phyloP scores from a whole-genome alignment of 116 monocot species.

The Dioscorea cayenensis region DNA sequence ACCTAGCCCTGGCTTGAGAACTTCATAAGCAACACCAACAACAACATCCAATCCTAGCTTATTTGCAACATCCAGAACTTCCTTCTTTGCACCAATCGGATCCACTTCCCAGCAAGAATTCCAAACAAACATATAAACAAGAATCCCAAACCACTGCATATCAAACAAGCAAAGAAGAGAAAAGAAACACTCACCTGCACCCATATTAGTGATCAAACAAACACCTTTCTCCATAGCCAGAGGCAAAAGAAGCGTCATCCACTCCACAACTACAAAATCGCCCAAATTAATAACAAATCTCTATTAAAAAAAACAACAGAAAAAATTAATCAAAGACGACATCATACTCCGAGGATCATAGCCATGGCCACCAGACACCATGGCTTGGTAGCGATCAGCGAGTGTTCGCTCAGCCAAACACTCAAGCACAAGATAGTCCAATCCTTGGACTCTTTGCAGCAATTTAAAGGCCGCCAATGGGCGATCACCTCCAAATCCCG shows the following conservation, averaged over 20 bases:
- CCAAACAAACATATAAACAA: conserved; percentile 1
- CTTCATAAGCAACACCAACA: conserved; percentile 73
- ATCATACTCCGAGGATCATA: conserved; percentile 71
- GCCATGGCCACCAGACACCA: conserved; percentile 67
- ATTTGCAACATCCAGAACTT: conserved; percentile 53
- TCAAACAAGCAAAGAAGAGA: background rate
- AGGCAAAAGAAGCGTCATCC: conserved; percentile 84
- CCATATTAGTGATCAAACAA: conserved; percentile 95
- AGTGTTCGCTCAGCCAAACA: conserved; percentile 95
- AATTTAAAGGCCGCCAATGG: conserved; percentile 58
- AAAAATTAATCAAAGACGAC: background rate
- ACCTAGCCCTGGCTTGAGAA: conserved; percentile 29
- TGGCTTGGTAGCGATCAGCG: conserved; percentile 63
- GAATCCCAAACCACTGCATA: background rate
- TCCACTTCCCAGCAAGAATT: conserved; percentile 56
- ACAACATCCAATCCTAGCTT: conserved; percentile 37
- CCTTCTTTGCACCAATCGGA: conserved; percentile 74
- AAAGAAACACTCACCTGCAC: conserved; percentile 50
- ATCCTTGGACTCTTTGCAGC: conserved; percentile 46
- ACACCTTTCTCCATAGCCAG: conserved; percentile 64
- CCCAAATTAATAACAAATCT: background rate
- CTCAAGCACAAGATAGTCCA: conserved; percentile 87
- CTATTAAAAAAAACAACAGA: background rate
- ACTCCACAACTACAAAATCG: conserved; percentile 55
- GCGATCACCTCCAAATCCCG: conserved; percentile 85